These are phyloP conservation scores for Monocercomonoides exilis DNA, from an alignment of 78 protist genomes.

Conservation along the genomic window DNA sequence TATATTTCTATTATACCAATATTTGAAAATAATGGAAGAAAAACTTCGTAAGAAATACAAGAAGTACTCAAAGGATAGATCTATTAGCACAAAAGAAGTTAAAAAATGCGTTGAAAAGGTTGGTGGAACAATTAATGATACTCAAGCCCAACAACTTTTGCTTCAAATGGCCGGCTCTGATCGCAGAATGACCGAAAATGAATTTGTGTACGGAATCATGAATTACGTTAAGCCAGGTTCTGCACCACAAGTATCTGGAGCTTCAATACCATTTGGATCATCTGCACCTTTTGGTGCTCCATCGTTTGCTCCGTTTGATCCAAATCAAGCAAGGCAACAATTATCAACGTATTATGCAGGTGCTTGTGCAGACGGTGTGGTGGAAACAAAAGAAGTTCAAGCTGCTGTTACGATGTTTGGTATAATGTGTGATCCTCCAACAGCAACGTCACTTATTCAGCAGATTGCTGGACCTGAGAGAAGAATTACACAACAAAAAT, in stretches of 20 bases:
- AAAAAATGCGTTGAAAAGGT: too few species aligned
- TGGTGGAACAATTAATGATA: not conserved
- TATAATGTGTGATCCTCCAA: not conserved
- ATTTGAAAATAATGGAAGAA: too few species aligned
- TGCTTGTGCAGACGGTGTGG: not conserved
- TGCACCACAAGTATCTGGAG: too few species aligned
- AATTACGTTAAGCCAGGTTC: too few species aligned
- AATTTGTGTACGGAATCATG: not conserved
- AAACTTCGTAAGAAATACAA: too few species aligned
- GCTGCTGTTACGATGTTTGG: not conserved
- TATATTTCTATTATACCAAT: too few species aligned
- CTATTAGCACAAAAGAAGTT: too few species aligned
- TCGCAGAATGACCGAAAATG: not conserved
- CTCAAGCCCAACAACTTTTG: not conserved
- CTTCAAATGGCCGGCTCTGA: not conserved
- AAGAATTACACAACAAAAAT: not conserved
- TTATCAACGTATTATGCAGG: not conserved
- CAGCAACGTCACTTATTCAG: not conserved
- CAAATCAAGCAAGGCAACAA: too few species aligned
- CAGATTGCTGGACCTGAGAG: not conserved
- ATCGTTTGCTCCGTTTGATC: too few species aligned
- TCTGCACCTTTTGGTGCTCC: too few species aligned
- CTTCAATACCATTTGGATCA: too few species aligned
- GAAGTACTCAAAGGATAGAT: too few species aligned
- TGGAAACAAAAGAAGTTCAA: not conserved